A percentile compares a stretch with the other conserved stretches of the same genome.
Evolutionary conservation across 1,284 basidiomycete species (phyloP).

Genomic region (Fomitopsis betulina): DNA sequence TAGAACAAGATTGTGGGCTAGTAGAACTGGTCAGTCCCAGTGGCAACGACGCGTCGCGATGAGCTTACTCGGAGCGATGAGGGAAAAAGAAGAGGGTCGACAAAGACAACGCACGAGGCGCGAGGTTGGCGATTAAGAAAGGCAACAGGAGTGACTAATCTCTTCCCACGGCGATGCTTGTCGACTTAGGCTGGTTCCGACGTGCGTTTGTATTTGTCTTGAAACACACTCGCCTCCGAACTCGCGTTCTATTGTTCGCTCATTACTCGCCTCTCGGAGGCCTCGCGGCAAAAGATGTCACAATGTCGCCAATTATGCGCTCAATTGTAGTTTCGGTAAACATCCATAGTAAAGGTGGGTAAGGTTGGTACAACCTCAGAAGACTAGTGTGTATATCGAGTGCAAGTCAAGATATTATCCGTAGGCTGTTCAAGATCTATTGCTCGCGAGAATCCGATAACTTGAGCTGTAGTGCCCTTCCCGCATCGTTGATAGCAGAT

Average conservation of each 20-base stretch:
- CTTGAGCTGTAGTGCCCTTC: slow-evolving; percentile 12
- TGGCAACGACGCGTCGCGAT: slow-evolving; percentile 7
- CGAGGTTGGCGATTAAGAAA: slow-evolving; percentile 24
- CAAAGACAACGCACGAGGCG: slow-evolving; percentile 24
- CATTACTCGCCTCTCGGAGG: not conserved
- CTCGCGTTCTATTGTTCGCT: not conserved
- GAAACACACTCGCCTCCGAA: not conserved
- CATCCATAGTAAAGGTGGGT: too few relatives aligned
- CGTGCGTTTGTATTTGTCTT: slow-evolving; percentile 6
- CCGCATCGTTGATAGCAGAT: slow-evolving; percentile 16
- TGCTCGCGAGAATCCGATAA: not conserved
- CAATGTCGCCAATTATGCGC: too few relatives aligned
- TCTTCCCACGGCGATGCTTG: slow-evolving; percentile 26
- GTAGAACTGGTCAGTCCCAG: not conserved
- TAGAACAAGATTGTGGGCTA: slow-evolving; percentile 16
- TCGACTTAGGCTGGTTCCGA: slow-evolving; percentile 14
- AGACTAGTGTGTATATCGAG: too few relatives aligned
- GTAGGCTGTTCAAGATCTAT: not conserved
- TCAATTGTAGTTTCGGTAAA: too few relatives aligned
- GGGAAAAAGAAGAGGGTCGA: slow-evolving; percentile 28
- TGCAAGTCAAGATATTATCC: too few relatives aligned
- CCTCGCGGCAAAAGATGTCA: too few relatives aligned
- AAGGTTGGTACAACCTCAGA: too few relatives aligned
- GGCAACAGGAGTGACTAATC: slow-evolving; percentile 23
- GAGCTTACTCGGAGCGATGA: slow-evolving; percentile 24